Evolutionary conservation across 345 rosid species (phyloP), one percentile per base, ranked within the genome.

Genomic region (Gossypium australe): DNA sequence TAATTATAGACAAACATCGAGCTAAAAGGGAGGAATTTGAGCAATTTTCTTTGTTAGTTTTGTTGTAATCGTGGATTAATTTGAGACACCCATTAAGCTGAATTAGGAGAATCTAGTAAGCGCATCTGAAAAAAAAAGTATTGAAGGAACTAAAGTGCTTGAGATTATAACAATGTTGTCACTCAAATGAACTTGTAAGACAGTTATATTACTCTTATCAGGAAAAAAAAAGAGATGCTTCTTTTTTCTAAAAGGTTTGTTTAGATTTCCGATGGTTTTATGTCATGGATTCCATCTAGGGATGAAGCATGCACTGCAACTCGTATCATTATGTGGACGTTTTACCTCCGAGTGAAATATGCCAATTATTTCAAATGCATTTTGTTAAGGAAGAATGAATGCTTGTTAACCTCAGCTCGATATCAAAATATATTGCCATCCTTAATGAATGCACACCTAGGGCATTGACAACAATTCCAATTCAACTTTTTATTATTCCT

Each of bases 1-100:
- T 22, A 34, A 58, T 67, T 72, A 55, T 55, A 53, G 64, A 76
- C 72, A 69, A 52, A 62, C 80, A 75, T 25, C 56, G 17, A 18
- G 61, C 76, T 75, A 69, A 43, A 71, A 67, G 64, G 48, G 53
- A 8, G 8, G 11, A 63, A 24, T 25, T 73, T 61, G 70, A 44
- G 22, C 18, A 62, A 44, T 22, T 11, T 43, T 44, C 38, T 45
- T 47, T 11, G 43, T 24, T 73, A 41, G 45, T 59, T 73, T 25
- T 44, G 68, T 4, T 47, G 34, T 7, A 22, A 18, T 43, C 16
- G 12, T 44, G 70, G 52, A 44, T 44, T 66, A 44, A 43, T 43
- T 20, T 51, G 72, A 16, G 22, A 27, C 11, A 9, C 20, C 59
- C 22, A 25, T 68, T 67, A 9, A 48, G 41, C 72, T 49, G 56